Evolutionary conservation across 805 yeast genomes (phyloP).

Genomic region (Metschnikowia colocasiae): DNA sequence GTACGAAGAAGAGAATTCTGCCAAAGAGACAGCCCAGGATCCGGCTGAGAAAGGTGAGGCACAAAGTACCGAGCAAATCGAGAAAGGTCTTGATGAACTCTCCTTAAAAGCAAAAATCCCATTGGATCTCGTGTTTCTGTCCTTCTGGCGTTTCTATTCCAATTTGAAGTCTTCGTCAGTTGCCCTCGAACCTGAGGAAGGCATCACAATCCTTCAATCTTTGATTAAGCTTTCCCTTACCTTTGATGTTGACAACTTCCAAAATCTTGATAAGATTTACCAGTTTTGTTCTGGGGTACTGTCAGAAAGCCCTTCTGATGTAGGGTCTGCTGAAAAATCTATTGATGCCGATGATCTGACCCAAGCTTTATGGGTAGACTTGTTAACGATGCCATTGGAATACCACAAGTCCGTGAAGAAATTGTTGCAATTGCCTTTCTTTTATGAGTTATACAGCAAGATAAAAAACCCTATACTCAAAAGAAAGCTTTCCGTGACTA

Average conservation of each 20-base stretch:
- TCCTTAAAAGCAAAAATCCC: conserved; percentile 4
- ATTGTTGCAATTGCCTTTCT: conserved; percentile 46
- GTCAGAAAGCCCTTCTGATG: conserved; percentile 9
- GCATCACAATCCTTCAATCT: conserved; percentile 61
- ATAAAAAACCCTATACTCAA: conserved; percentile 52
- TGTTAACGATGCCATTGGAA: conserved; percentile 49
- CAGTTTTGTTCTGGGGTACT: conserved; percentile 48
- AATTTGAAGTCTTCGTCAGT: conserved; percentile 56
- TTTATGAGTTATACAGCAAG: conserved; percentile 48
- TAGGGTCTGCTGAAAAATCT: conserved; percentile 6
- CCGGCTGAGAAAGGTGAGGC: neutral
- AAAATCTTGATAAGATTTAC: conserved; percentile 60
- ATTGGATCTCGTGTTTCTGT: conserved; percentile 46
- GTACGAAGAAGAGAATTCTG: conserved; percentile 19
- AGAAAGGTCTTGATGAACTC: neutral
- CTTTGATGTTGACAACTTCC: conserved; percentile 60
- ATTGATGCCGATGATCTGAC: conserved; percentile 21
- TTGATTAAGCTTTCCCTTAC: conserved; percentile 59
- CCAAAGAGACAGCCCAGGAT: neutral
- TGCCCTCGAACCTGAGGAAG: conserved; percentile 63
- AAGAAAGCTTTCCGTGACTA: conserved; percentile 54
- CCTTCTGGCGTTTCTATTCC: conserved; percentile 63
- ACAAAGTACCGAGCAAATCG: neutral
- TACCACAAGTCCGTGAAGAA: conserved; percentile 38
- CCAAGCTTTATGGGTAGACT: conserved; percentile 37